Base-by-base conservation (phyloP, 2,329 filamentous ascomycete genomes). In the Fusarium sp. region DNA sequence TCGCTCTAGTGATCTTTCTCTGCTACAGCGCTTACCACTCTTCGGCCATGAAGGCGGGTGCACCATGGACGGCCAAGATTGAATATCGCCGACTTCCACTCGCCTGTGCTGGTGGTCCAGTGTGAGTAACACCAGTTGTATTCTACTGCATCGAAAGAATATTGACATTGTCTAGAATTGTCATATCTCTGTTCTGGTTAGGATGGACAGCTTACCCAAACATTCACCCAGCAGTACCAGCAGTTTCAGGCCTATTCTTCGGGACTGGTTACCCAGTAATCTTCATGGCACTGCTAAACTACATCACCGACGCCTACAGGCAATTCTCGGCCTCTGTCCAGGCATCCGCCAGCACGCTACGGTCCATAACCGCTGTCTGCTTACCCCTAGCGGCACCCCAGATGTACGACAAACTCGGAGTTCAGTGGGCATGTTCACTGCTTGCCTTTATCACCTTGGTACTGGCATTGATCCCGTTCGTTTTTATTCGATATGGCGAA, bases 61-160 rank as follows among this genome's bases (percentile, higher is more conserved):
- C 16, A 0, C 4, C 27, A 0, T 76, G 74, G 74, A 72, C 74
- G 1, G 27, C 50, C 7, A 69, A 45, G 13, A 62, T 62, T 0
- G 74, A 76, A 7, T 73, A 69, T 8, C 76, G 74, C 7, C 65
- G 74, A 8, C 68, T 76, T 4, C 74, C 74, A 4, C 18, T 75
- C 0, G 74, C 74, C 2, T 76, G 74, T 1, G 45, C 65, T 0
- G 74, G 72, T 2, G 72, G 72, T 0, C 74, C 74, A 3, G 20
- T 64, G 16, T 24, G 14, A 38, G 34, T 11, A 1, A 1, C 10
- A 3, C 6, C 2, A 27, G 6, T 5, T 11, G 13, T 4, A 11
- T 16, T 3, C 7, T 5, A 5, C 4, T 34, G 6, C 16, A 35
- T 13, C 14, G 2, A 1, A 4, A 3, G 6, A 16, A n/a, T 22